Percentiles rank a stretch among this genome's conserved stretches.
Conservation (phyloP, 1,139 yeast genomes). For the Debaryomyces singareniensis region DNA sequence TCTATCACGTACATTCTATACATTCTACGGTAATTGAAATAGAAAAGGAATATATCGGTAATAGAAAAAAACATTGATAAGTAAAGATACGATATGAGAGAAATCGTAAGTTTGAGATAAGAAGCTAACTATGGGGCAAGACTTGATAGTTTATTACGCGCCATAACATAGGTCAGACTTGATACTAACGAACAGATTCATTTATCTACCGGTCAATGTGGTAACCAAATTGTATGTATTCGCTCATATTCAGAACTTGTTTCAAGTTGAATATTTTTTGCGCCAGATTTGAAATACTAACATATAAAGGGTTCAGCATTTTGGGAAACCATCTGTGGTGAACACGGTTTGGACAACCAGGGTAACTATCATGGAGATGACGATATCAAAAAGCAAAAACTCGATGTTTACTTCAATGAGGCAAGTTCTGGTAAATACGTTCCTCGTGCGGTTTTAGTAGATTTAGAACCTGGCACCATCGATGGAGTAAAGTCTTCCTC, state of each 20-base stretch:
- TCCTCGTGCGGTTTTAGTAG: slow-evolving; percentile 89
- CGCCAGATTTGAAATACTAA: slow-evolving; percentile 4
- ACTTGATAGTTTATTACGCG: slow-evolving; percentile 2
- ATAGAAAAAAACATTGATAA: background rate
- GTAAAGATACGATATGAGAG: slow-evolving; percentile 38
- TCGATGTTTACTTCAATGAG: slow-evolving; percentile 45
- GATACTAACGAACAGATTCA: slow-evolving; percentile 56
- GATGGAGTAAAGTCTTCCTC: slow-evolving; percentile 74
- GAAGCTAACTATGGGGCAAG: slow-evolving; percentile 2
- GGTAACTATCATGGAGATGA: slow-evolving; percentile 72
- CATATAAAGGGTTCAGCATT: slow-evolving; percentile 76
- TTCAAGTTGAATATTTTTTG: background rate
- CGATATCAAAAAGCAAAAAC: slow-evolving; percentile 58
- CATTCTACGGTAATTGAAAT: background rate
- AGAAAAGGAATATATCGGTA: background rate
- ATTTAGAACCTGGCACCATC: slow-evolving; percentile 89
- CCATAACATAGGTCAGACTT: background rate
- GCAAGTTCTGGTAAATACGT: slow-evolving; percentile 84
- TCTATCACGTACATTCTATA: background rate
- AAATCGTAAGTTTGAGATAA: slow-evolving; percentile 39
- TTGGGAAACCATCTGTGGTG: slow-evolving; percentile 97
- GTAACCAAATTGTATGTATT: slow-evolving; percentile 86
- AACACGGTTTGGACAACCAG: slow-evolving; percentile 84
- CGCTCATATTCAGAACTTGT: slow-evolving; percentile 1
- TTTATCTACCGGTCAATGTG: slow-evolving; percentile 98